Evolutionary conservation across 495 filamentous ascomycete species (phyloP).

Genomic region (Amniculicola lignicola): DNA sequence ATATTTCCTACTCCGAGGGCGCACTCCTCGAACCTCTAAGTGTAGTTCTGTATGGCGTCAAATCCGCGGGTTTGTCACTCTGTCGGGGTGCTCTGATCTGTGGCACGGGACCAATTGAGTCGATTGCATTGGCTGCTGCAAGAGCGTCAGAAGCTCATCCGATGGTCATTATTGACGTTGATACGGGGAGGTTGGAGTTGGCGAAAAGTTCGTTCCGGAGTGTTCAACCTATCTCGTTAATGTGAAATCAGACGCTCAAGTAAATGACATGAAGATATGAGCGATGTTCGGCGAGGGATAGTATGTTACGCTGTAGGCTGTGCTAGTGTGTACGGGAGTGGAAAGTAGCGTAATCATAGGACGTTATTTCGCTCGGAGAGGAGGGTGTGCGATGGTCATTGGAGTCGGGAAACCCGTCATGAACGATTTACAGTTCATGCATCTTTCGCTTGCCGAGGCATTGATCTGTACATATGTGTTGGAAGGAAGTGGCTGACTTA

Average conservation of each 20-base stretch:
- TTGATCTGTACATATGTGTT: too few relatives aligned
- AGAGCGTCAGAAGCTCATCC: constrained; percentile 62
- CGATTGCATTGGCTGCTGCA: constrained; percentile 50
- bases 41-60: constrained; percentile 49
- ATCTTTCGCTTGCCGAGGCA: constrained; percentile 55
- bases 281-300: constrained; percentile 49
- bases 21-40: constrained; percentile 52
- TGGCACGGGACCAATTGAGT: constrained; percentile 52
- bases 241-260: constrained; percentile 45
- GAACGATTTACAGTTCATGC: constrained; percentile 67
- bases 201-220: constrained; percentile 57
- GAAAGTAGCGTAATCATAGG: constrained; percentile 59
- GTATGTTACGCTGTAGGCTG: constrained; percentile 53
- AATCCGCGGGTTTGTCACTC: constrained; percentile 40
- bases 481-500: background rate
- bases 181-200: constrained; percentile 54
- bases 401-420: constrained; percentile 59
- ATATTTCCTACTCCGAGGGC: constrained; percentile 47
- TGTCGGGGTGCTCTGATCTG: constrained; percentile 46
- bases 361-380: constrained; percentile 53
- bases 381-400: constrained; percentile 61
- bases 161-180: constrained; percentile 61
- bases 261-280: constrained; percentile 53
- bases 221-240: constrained; percentile 55
- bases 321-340: constrained; percentile 63